Conservation (phyloP, 1,284 basidiomycete species). For the Pisolithus thermaeus region DNA sequence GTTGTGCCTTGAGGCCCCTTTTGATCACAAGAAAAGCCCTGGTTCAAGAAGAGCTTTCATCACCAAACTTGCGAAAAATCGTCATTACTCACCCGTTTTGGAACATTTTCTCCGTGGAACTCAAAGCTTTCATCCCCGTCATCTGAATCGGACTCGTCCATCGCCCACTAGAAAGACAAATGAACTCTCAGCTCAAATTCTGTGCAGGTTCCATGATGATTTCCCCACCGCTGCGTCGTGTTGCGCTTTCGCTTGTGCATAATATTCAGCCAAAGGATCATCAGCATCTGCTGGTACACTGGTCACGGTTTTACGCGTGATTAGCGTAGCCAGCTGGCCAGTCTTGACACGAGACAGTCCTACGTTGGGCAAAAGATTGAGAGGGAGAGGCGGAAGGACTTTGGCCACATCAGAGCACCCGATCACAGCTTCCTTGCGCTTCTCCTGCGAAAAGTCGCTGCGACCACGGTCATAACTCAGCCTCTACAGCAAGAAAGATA, state of each 20-base stretch:
- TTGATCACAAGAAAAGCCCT: slow-evolving; percentile 61
- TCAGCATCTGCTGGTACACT: slow-evolving; percentile 12
- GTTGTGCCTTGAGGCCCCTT: slow-evolving; percentile 28
- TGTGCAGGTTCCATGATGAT: not conserved
- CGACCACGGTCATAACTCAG: not conserved
- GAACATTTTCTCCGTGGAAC: not conserved
- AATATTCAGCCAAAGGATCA: slow-evolving; percentile 64
- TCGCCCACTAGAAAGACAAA: slow-evolving; percentile 16
- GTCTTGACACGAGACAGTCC: slow-evolving; percentile 1
- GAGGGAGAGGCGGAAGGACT: slow-evolving; percentile 23
- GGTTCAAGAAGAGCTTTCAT: not conserved
- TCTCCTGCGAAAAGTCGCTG: slow-evolving; percentile 33
- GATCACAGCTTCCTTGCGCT: not conserved
- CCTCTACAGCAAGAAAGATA: slow-evolving; percentile 1
- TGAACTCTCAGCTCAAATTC: not conserved
- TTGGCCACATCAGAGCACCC: slow-evolving; percentile 7
- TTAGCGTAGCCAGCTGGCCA: slow-evolving; percentile 1
- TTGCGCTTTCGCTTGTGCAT: slow-evolving; percentile 48
- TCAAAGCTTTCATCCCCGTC: slow-evolving; percentile 11
- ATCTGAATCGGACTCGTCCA: slow-evolving; percentile 21
- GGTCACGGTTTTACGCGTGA: slow-evolving; percentile 1
- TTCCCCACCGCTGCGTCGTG: slow-evolving; percentile 36
- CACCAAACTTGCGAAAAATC: not conserved
- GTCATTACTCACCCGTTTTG: slow-evolving; percentile 12
- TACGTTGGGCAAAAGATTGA: slow-evolving; percentile 14